Conservation (phyloP, 805 yeast species). For the Ogataea paraovalis region DNA sequence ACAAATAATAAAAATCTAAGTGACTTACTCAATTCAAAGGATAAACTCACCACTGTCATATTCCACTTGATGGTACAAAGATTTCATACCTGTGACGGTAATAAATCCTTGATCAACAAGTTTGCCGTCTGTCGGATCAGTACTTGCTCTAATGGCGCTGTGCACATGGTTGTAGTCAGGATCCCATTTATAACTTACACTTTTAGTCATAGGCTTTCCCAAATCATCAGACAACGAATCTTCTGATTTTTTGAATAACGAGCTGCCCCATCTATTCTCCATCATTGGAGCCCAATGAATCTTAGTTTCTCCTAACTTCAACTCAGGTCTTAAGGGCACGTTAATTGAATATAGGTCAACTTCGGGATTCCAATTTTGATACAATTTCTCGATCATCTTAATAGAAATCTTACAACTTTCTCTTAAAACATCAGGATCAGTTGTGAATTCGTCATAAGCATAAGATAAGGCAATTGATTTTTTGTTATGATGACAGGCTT, state of each 20-base stretch:
- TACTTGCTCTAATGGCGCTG: slow-evolving; percentile 37
- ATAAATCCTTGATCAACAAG: slow-evolving; percentile 95
- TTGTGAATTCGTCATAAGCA: slow-evolving; percentile 55
- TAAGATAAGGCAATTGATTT: slow-evolving; percentile 72
- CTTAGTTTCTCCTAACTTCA: slow-evolving; percentile 47
- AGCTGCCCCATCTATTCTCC: slow-evolving; percentile 65
- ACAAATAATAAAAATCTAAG: no score
- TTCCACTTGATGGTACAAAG: slow-evolving; percentile 4
- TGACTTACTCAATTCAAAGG: background rate
- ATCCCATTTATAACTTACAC: slow-evolving; percentile 55
- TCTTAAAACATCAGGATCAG: slow-evolving; percentile 41
- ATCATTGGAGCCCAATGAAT: slow-evolving; percentile 67
- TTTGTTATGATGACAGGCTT: slow-evolving; percentile 63
- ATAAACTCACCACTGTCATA: slow-evolving; percentile 21
- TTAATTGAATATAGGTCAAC: slow-evolving; percentile 73
- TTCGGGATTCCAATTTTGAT: slow-evolving; percentile 45
- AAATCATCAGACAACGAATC: background rate
- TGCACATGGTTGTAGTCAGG: slow-evolving; percentile 67
- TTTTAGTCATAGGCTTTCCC: slow-evolving; percentile 14
- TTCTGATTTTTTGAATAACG: slow-evolving; percentile 5
- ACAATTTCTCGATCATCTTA: slow-evolving; percentile 52
- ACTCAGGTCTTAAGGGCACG: slow-evolving; percentile 56
- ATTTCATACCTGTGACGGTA: slow-evolving; percentile 54
- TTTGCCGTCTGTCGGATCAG: slow-evolving; percentile 65
- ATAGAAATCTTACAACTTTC: slow-evolving; percentile 65